Conservation (phyloP, 345 rosid species). For the Populus tremula region DNA sequence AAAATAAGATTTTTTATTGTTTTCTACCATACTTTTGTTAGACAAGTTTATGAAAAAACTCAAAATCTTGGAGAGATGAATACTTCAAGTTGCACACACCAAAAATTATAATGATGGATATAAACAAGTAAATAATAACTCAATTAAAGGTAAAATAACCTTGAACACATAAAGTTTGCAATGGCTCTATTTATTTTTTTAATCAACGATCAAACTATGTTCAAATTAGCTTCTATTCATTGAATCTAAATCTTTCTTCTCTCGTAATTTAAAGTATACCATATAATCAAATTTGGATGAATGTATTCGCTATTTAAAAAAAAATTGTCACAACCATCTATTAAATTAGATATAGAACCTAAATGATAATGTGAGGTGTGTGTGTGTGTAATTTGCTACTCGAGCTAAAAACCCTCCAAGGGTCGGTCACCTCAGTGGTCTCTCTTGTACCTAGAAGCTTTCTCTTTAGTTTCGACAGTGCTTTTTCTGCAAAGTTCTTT, state of each 20-base stretch:
- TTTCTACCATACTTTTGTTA: not conserved
- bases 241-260: no score
- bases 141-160: not conserved
- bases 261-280: no score
- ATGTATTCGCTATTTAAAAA: no score
- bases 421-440: not conserved
- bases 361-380: no score
- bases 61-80: conserved; percentile 25
- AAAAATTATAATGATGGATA: not conserved
- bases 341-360: no score
- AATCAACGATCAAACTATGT: no score
- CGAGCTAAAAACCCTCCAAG: not conserved
- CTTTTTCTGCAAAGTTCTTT: not conserved
- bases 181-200: no score
- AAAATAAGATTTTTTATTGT: no score
- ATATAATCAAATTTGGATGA: no score
- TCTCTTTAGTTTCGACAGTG: not conserved
- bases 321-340: no score
- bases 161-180: not conserved
- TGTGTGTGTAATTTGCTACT: no score
- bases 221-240: no score
- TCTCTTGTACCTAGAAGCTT: conserved; percentile 13
- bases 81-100: not conserved
- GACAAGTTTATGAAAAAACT: conserved; percentile 41
- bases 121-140: not conserved